Evolutionary conservation across 176 grass and related monocot species (phyloP), one percentile per base, ranked within the genome.

Genomic region (Aegilops tauschii): DNA sequence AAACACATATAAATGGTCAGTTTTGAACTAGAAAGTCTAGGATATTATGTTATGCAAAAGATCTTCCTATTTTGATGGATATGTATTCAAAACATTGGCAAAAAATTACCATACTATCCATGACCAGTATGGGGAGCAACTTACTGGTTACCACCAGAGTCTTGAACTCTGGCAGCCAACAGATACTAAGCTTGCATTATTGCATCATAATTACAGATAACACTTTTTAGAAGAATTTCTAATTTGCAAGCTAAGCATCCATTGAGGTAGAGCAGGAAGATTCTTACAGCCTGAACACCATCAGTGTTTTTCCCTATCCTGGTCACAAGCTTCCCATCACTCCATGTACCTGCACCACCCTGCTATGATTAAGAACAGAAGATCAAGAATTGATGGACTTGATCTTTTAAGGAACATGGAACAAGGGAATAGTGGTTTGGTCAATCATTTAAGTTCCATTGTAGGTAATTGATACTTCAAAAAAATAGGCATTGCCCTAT

Each of bases 261-360:
- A 86, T 56, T 39, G 69, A 87, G 72, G 37, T 67, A 85, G 69
- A 37, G 73, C 67, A 71, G 84, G 52, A 83, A 80, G 83, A 82
- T 90, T 89, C 96, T 92, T 76, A 98, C 96, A 90, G 96, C 96
- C 84, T 98, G 93, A 83, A 98, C 96, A 89, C 84, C 90, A 32
- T 92, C 88, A 69, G 93, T 96, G 80, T 98, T 98, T 93, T 87
- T 95, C 81, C 96, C 96, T 62, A 98, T 98, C 90, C 93, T 91
- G 58, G 96, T 98, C 82, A 98, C 94, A 42, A 98, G 96, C 82
- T 98, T 98, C 47, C 96, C 96, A 82, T 98, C 96, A 85, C 96
- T 98, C 96, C 96, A 98, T 80, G 96, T 98, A 98, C 96, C 96
- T 98, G 96, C 96, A 98, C 96, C 96, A 94, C 96, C 96, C 96